A percentile compares a stretch with the other conserved stretches of the same genome.
phyloP scores from a whole-genome alignment of 2,329 filamentous ascomycete species.

The Arthrobotrys iridis region DNA sequence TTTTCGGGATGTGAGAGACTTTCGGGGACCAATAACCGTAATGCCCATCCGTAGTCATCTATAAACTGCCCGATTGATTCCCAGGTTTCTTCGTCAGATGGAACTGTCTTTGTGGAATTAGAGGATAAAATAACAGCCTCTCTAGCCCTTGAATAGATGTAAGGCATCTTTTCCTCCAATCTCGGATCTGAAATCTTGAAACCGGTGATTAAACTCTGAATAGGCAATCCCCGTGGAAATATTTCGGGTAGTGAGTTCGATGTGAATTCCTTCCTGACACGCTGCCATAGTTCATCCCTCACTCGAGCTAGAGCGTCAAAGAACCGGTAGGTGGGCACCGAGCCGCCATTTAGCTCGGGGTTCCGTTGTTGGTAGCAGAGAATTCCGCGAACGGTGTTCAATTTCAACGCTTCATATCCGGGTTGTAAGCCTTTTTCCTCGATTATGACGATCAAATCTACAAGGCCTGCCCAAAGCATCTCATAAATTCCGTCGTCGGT shows the following conservation, averaged over 20 bases:
- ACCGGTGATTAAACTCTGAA: constrained; percentile 1
- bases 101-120: neutral
- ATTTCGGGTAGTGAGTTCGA: neutral
- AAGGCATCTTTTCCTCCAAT: neutral
- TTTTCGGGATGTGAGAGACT: neutral
- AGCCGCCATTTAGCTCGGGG: neutral
- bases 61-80: constrained; percentile 1
- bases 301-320: constrained; percentile 18
- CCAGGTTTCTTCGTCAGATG: neutral
- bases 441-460: neutral
- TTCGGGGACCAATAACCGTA: neutral
- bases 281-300: constrained; percentile 26
- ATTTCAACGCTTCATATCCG: neutral
- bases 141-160: neutral
- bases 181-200: neutral
- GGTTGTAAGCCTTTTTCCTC: constrained; percentile 4
- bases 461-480: neutral
- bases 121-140: neutral
- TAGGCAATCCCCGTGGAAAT: constrained; percentile 20
- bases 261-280: neutral
- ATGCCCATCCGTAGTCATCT: neutral
- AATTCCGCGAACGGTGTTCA: neutral
- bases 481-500: neutral
- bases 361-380: neutral
- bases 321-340: neutral